phyloP scores from a whole-genome alignment of 306 rosid species.

The Cucurbita pepo region DNA sequence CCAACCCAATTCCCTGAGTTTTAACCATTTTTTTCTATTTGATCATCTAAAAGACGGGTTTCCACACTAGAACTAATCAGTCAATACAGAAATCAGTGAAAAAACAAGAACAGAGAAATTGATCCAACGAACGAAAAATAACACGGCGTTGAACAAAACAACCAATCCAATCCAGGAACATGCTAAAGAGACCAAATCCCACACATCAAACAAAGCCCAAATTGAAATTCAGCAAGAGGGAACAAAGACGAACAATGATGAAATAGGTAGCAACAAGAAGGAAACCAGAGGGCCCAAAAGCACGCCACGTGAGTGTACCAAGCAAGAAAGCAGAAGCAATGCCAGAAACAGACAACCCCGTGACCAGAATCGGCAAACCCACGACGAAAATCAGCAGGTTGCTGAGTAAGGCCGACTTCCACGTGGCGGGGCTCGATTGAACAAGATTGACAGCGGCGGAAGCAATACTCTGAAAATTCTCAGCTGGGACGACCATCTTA shows the following conservation, averaged over 20 bases:
- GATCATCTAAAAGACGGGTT: not conserved
- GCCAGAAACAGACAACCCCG: slow-evolving; percentile 72
- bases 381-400: slow-evolving; percentile 46
- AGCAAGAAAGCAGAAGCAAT: slow-evolving; percentile 77
- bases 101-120: not conserved
- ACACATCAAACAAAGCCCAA: not conserved
- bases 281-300: slow-evolving; percentile 77
- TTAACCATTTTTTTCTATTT: not conserved
- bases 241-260: slow-evolving; percentile 26
- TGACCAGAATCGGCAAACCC: slow-evolving; percentile 62
- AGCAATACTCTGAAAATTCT: slow-evolving; percentile 25
- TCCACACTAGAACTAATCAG: not conserved
- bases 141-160: not conserved
- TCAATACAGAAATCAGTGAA: not conserved
- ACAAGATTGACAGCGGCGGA: slow-evolving; percentile 36
- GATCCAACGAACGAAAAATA: not conserved
- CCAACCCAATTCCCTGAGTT: too few species aligned
- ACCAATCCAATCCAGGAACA: not conserved
- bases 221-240: slow-evolving; percentile 1
- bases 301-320: slow-evolving; percentile 97
- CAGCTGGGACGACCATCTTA: slow-evolving; percentile 18
- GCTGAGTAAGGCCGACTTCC: slow-evolving; percentile 59
- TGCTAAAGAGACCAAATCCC: not conserved
- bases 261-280: slow-evolving; percentile 83
- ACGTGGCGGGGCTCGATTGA: slow-evolving; percentile 73